Conservation (phyloP, 2,329 filamentous ascomycete species). For the Colletotrichum navitas region DNA sequence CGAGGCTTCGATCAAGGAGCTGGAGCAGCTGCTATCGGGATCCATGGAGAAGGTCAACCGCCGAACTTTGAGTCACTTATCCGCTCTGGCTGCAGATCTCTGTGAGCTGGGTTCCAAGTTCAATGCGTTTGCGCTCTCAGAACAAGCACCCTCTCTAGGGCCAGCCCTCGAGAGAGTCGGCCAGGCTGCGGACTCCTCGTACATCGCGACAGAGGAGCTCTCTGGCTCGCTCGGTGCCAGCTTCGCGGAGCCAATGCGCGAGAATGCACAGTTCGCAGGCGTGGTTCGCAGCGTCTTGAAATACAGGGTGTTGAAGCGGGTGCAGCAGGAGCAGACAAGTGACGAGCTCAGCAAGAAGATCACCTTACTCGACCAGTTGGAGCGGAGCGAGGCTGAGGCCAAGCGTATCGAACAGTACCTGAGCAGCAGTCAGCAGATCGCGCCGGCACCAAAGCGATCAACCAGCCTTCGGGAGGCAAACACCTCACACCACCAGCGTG, state of each 20-base stretch:
- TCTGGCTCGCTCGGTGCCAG: conserved; percentile 89
- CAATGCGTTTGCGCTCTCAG: conserved; percentile 95
- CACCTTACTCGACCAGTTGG: conserved; percentile 85
- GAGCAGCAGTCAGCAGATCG: conserved; percentile 75
- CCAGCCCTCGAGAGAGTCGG: conserved; percentile 94
- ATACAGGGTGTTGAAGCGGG: conserved; percentile 91
- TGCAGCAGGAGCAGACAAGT: conserved; percentile 97
- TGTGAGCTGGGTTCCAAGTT: conserved; percentile 95
- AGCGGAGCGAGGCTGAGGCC: conserved; percentile 92
- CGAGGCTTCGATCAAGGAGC: conserved; percentile 89
- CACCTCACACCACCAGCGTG: conserved; percentile 61
- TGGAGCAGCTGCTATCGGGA: conserved; percentile 88
- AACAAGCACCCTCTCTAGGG: conserved; percentile 88
- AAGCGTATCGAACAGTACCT: conserved; percentile 95
- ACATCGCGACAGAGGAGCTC: conserved; percentile 94
- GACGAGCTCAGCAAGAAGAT: conserved; percentile 93
- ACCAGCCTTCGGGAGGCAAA: conserved; percentile 66
- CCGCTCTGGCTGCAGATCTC: conserved; percentile 85
- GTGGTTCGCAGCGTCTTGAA: conserved; percentile 90
- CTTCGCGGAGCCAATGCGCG: conserved; percentile 97
- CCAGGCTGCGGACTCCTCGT: conserved; percentile 94
- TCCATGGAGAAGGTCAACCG: conserved; percentile 98
- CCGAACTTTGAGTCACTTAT: conserved; percentile 86
- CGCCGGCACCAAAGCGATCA: conserved; percentile 75
- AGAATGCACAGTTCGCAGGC: conserved; percentile 96